phyloP scores from a whole-genome alignment of 2,329 filamentous ascomycete genomes.

The Colletotrichum musicola region DNA sequence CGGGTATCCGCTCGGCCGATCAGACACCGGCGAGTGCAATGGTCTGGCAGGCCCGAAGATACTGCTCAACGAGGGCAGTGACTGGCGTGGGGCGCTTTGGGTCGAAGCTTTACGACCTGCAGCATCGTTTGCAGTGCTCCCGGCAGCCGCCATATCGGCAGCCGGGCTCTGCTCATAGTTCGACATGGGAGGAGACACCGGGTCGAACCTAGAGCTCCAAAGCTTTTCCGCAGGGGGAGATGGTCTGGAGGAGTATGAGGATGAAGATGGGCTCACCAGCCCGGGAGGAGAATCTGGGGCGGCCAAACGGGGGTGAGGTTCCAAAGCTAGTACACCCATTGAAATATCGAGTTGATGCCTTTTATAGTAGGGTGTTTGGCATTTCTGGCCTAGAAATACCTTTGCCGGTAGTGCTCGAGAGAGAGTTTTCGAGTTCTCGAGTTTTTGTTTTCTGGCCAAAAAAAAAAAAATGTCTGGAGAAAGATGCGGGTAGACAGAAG shows the following conservation, averaged over 20 bases:
- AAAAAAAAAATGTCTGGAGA: background rate
- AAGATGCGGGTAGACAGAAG: background rate
- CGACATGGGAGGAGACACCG: slow-evolving; percentile 69
- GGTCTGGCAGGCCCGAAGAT: slow-evolving; percentile 65
- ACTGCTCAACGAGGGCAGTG: slow-evolving; percentile 69
- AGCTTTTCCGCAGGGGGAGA: slow-evolving; percentile 57
- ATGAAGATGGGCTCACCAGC: slow-evolving; percentile 64
- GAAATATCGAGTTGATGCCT: slow-evolving; percentile 48
- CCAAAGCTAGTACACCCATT: slow-evolving; percentile 69
- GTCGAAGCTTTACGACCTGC: slow-evolving; percentile 51
- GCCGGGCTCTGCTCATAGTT: slow-evolving; percentile 65
- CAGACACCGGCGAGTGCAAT: slow-evolving; percentile 60
- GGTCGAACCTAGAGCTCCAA: slow-evolving; percentile 55
- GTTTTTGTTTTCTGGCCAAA: background rate
- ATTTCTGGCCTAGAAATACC: slow-evolving; percentile 20
- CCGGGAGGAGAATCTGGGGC: slow-evolving; percentile 68
- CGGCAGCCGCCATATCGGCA: slow-evolving; percentile 56
- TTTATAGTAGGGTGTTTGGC: slow-evolving; percentile 14
- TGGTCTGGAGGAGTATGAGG: slow-evolving; percentile 60
- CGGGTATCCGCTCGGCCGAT: slow-evolving; percentile 57
- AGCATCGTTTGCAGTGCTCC: slow-evolving; percentile 54
- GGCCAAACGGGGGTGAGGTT: slow-evolving; percentile 63
- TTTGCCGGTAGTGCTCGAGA: background rate
- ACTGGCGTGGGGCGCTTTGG: slow-evolving; percentile 54
- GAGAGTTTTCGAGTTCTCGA: background rate